Percentiles rank a stretch among this genome's conserved stretches.
Evolutionary conservation across 2,329 filamentous ascomycete species (phyloP).

Genomic region (Claviceps arundinis): DNA sequence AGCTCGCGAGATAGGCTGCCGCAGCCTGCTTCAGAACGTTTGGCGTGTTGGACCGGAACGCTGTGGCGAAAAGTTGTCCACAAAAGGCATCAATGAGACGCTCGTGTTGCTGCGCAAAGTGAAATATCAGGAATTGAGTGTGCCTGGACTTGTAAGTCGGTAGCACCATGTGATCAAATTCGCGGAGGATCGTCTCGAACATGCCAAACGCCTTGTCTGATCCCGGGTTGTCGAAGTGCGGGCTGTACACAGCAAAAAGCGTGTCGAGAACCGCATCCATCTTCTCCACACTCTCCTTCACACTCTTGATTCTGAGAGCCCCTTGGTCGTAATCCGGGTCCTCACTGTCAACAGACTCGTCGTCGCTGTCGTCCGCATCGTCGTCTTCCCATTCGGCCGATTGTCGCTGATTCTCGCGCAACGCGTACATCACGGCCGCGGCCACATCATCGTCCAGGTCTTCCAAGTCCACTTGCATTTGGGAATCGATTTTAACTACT

Average conservation of each 20-base stretch:
- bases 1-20: slow-evolving; percentile 85
- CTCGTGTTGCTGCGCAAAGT: slow-evolving; percentile 76
- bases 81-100: slow-evolving; percentile 72
- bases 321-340: slow-evolving; percentile 54
- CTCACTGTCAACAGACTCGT: slow-evolving; percentile 58
- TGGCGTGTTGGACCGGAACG: slow-evolving; percentile 48
- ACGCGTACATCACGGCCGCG: slow-evolving; percentile 50
- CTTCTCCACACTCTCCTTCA: slow-evolving; percentile 77
- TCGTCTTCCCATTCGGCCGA: slow-evolving; percentile 32
- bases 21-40: slow-evolving; percentile 70
- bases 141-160: slow-evolving; percentile 86
- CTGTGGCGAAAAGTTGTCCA: slow-evolving; percentile 46
- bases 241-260: slow-evolving; percentile 71
- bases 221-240: slow-evolving; percentile 55
- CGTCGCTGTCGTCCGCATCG: slow-evolving; percentile 48
- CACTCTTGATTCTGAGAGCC: slow-evolving; percentile 49
- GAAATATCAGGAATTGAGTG: slow-evolving; percentile 90
- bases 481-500: slow-evolving; percentile 86
- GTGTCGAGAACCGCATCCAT: slow-evolving; percentile 83
- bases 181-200: slow-evolving; percentile 67
- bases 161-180: slow-evolving; percentile 79
- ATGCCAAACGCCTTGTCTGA: slow-evolving; percentile 56
- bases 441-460: slow-evolving; percentile 83
- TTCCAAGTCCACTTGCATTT: slow-evolving; percentile 87
- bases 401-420: slow-evolving; percentile 17